Evolutionary conservation across 148 eudicot species (phyloP), one percentile per base, ranked within the genome.

Genomic region (Chenopodium album): DNA sequence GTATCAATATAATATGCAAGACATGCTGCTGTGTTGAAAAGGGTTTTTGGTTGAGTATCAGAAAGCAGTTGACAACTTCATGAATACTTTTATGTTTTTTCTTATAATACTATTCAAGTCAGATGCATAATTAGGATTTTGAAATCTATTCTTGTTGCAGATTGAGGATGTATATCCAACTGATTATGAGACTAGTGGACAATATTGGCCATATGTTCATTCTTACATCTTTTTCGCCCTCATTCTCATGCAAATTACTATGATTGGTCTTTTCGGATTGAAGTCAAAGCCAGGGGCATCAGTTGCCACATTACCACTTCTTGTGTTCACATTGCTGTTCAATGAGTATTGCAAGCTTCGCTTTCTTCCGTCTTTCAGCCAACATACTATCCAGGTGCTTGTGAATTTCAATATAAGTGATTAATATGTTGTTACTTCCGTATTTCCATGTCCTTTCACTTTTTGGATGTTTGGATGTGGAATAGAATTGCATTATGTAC

Each of bases 331-430:
- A 9, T 12, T 95, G 41, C 64, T 92, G 85, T 93, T 92, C 85
- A 95, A 95, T 31, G 98, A 95, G 83, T 95, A 93, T 50, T 93
- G 97, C 94, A 95, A 93, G 87, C 89, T 86, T 22, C 98, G 94
- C 5, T 95, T 95, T 85, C 89, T 90, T 82, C 98, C 95, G 46
- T 87, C 97, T 71, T 94, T 95, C 85, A 78, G 60, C 69, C 82
- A 84, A 76, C 81, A 80, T 79, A 72, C 94, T 50, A 81, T 95
- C 71, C 81, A 93, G 97, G 98, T 95, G 84, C 88, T 77, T 77
- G 7, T 34, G 7, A 60, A 23, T 73, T 7, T 78, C 32, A 14
- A 14, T 73, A 44, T 71, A 48, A 31, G 62, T 47, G 10, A 29
- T 13, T 77, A 28, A 48, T 70, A 22, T 47, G 6, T 22, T 50